Conservation (phyloP, 176 grass and related monocot species). For the Bonia amplexicaulis region DNA sequence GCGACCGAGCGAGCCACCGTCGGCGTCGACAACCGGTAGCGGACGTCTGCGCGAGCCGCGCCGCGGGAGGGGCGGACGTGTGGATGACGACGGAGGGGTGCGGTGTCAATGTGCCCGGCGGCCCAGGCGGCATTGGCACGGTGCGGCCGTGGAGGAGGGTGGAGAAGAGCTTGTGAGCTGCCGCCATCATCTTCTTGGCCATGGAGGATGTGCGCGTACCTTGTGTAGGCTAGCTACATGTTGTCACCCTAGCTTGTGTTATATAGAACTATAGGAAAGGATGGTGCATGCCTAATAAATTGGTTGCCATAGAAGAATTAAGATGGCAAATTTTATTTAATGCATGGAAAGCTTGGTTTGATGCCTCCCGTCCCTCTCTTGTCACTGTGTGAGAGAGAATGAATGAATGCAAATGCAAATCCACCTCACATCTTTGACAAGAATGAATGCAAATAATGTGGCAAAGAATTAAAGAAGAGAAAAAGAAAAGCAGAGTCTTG, state of each 20-base stretch:
- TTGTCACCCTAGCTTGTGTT: not conserved
- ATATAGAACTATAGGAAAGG: not conserved
- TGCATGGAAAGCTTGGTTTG: not conserved
- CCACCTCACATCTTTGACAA: no score
- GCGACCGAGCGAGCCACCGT: slow-evolving; percentile 44
- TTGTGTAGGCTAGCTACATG: not conserved
- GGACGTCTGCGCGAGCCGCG: not conserved
- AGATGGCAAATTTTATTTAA: not conserved
- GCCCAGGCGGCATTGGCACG: no score
- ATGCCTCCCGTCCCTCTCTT: no score
- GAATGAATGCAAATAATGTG: no score
- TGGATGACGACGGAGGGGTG: not conserved
- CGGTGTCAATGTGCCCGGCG: not conserved
- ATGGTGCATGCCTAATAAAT: slow-evolving; percentile 2
- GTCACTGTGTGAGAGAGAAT: no score
- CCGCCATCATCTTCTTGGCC: slow-evolving; percentile 1
- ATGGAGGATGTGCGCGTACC: not conserved
- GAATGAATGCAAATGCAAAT: no score
- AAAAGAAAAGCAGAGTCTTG: no score
- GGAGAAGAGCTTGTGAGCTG: not conserved
- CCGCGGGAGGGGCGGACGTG: not conserved
- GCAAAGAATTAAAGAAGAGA: no score
- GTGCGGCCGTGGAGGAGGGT: not conserved
- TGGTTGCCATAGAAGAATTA: not conserved
- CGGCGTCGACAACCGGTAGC: slow-evolving; percentile 44